These are phyloP conservation scores for Claviceps maximensis DNA, from an alignment of 2,329 filamentous ascomycete genomes.

Conservation along the genomic window DNA sequence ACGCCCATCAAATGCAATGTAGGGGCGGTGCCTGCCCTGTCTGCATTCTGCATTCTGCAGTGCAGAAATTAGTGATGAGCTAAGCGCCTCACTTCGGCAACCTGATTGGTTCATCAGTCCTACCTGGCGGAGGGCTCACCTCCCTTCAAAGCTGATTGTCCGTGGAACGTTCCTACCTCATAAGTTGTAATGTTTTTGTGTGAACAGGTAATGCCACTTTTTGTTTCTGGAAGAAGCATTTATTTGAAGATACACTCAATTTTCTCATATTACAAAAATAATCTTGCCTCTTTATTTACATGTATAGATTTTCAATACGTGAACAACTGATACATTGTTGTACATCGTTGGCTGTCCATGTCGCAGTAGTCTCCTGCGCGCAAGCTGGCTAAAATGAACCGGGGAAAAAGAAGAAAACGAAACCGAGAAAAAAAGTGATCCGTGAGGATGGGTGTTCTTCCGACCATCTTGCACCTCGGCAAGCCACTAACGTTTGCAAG, in stretches of 20 bases:
- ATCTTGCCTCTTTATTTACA: not conserved
- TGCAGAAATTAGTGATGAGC: not conserved
- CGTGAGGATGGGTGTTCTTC: slow-evolving; percentile 1
- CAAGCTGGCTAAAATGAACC: not conserved
- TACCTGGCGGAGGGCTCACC: not conserved
- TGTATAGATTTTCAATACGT: not conserved
- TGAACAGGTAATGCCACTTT: not conserved
- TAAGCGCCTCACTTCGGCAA: not conserved
- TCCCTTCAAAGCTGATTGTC: too few species aligned
- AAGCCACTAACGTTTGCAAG: not conserved
- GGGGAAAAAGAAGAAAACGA: not conserved
- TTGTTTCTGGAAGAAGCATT: not conserved
- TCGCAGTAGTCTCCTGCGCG: not conserved
- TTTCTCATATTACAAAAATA: not conserved
- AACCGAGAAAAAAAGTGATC: slow-evolving; percentile 1
- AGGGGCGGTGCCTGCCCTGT: not conserved
- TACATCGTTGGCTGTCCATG: not conserved
- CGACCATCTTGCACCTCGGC: not conserved
- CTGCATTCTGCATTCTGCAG: too few species aligned
- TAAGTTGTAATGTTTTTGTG: not conserved
- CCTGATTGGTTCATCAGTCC: not conserved
- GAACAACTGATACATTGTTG: not conserved
- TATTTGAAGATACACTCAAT: not conserved
- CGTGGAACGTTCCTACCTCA: not conserved
- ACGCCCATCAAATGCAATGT: too few species aligned